phyloP scores from a whole-genome alignment of 495 filamentous ascomycete species.

The Aeminium ludgeri region DNA sequence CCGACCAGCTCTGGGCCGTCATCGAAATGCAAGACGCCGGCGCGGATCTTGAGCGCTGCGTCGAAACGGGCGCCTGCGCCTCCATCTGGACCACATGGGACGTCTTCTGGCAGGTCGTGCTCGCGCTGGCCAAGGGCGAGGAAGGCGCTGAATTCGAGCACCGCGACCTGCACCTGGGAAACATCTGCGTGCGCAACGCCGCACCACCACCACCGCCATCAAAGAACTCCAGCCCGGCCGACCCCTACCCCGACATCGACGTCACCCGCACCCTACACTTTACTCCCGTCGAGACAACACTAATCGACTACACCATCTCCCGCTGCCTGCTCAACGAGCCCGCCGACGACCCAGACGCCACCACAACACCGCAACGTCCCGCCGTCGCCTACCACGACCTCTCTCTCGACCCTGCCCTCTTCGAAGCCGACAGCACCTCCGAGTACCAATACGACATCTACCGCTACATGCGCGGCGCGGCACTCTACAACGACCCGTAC shows the following conservation, averaged over 20 bases:
- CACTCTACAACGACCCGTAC: slow-evolving; percentile 12
- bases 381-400: slow-evolving; percentile 24
- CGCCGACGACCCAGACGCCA: too few relatives aligned
- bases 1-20: slow-evolving; percentile 59
- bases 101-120: slow-evolving; percentile 64
- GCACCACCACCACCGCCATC: neutral
- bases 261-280: slow-evolving; percentile 41
- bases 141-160: slow-evolving; percentile 65
- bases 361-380: slow-evolving; percentile 1
- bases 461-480: slow-evolving; percentile 22
- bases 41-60: slow-evolving; percentile 50
- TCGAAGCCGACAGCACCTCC: slow-evolving; percentile 23
- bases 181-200: slow-evolving; percentile 49
- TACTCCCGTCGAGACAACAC: slow-evolving; percentile 57
- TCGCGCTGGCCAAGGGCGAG: slow-evolving; percentile 63
- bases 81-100: slow-evolving; percentile 50
- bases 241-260: slow-evolving; percentile 11
- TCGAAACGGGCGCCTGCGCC: slow-evolving; percentile 24
- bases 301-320: slow-evolving; percentile 83
- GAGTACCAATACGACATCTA: slow-evolving; percentile 31
- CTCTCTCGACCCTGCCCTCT: slow-evolving; percentile 18
- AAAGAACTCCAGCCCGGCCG: neutral
- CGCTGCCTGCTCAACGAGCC: slow-evolving; percentile 42
- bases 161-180: slow-evolving; percentile 75
- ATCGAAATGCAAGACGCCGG: slow-evolving; percentile 83